Conservation (phyloP, 2,329 filamentous ascomycete genomes). For the Amauroascus niger region DNA sequence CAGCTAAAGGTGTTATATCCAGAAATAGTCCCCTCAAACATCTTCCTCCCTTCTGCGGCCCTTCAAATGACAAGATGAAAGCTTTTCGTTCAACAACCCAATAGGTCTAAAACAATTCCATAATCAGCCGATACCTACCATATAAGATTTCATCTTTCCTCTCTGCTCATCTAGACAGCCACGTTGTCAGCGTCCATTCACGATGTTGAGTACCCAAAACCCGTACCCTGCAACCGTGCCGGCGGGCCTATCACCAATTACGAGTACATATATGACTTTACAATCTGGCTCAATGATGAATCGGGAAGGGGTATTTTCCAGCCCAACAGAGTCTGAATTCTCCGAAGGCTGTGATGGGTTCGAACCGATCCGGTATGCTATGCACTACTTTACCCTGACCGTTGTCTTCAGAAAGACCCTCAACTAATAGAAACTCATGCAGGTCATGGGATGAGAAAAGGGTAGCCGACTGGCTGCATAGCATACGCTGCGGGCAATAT, state of each 20-base stretch:
- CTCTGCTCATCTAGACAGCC: background rate
- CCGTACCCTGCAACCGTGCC: constrained; percentile 4
- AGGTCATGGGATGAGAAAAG: constrained; percentile 77
- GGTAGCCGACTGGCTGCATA: constrained; percentile 82
- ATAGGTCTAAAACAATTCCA: constrained; percentile 10
- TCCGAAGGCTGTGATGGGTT: constrained; percentile 65
- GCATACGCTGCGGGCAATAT: constrained; percentile 89
- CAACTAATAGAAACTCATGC: background rate
- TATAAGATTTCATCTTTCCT: background rate
- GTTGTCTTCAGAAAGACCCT: background rate
- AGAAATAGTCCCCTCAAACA: constrained; percentile 1
- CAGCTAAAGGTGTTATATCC: constrained; percentile 4
- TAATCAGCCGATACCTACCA: background rate
- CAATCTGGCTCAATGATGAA: constrained; percentile 12
- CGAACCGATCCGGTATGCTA: constrained; percentile 58
- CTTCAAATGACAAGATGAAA: constrained; percentile 5
- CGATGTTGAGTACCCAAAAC: constrained; percentile 14
- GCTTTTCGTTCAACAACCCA: background rate
- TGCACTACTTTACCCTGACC: background rate
- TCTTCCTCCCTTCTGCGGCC: background rate
- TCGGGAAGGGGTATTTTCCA: constrained; percentile 49
- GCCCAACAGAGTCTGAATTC: constrained; percentile 87
- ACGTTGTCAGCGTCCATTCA: background rate
- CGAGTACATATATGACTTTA: constrained; percentile 10
- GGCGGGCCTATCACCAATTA: constrained; percentile 1